Base-by-base conservation (phyloP, 2,329 filamentous ascomycete species). In the Cyphellophora europaea region DNA sequence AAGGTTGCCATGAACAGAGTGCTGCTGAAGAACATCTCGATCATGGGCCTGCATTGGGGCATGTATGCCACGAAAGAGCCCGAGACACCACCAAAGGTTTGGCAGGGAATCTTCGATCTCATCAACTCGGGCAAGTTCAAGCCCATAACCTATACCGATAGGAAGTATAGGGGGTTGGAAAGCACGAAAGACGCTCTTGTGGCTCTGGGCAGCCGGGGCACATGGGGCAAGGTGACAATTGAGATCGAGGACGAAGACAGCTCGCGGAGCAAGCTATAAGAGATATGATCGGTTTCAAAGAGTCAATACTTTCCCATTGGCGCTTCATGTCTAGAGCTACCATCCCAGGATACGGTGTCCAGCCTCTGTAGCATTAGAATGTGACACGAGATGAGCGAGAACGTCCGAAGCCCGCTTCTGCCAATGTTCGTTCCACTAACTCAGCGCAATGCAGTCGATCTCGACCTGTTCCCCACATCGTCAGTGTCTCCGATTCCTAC, bases 191-290 rank as follows among this genome's bases (percentile, higher is more conserved):
- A 73, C 41, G 88, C 88, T 1, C 58, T 96, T 50, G 68, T 79
- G 50, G 82, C 82, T 2, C 61, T 96, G 36, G 88, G 85, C 2
- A 75, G 76, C 1, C 69, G 89, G 40, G 83, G 82, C 33, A 94
- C 87, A 2, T 96, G 89, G 89, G 89, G 89, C 0, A 96, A 96
- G 69, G 89, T 96, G 1, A 85, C 95, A 2, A 79, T 95, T 13
- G 85, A 85, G 61, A 68, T 96, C 27, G 78, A 81, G 2, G 82
- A 87, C 49, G 69, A 75, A 3, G 80, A 86, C 52, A 67, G 72
- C 29, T 35, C 37, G 8, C 39, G 27, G 50, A 61, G 57, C 44
- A 56, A 57, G 48, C 44, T 63, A 33, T 63, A 42, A 49, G 11
- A 13, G 32, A 15, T 13, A 30, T 8, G 10, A 14, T 15, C 27